phyloP scores from a whole-genome alignment of 2,329 filamentous ascomycete species.

The Colletotrichum noveboracense region DNA sequence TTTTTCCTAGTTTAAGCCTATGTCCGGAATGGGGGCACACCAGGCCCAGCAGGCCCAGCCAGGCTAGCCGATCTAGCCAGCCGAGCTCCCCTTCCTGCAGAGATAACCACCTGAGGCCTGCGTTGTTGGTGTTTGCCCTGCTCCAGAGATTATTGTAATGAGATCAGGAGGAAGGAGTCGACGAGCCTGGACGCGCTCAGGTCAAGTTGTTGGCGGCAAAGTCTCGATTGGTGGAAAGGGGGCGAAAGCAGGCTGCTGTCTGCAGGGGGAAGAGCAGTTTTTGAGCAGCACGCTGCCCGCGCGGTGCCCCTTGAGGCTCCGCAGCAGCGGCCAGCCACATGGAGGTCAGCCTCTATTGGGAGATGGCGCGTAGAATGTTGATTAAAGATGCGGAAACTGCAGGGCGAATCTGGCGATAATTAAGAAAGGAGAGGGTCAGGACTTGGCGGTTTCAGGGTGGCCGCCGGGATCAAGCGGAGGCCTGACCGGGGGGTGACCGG shows the following conservation, averaged over 20 bases:
- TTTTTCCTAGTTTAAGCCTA: background rate
- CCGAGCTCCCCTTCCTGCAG: background rate
- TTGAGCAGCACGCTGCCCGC: background rate
- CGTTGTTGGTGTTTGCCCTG: constrained; percentile 1
- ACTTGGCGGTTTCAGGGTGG: constrained; percentile 21
- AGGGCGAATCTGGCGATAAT: constrained; percentile 14
- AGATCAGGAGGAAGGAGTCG: background rate
- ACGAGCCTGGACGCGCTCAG: background rate
- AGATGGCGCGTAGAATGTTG: constrained; percentile 15
- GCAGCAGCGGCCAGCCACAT: background rate
- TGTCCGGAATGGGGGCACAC: background rate
- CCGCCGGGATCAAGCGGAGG: constrained; percentile 8
- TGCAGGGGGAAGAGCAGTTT: background rate
- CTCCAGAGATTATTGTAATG: background rate
- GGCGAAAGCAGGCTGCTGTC: background rate
- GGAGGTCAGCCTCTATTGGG: constrained; percentile 9
- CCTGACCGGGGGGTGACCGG: background rate
- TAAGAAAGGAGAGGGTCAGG: constrained; percentile 18
- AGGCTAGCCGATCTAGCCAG: background rate
- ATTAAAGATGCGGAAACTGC: constrained; percentile 7
- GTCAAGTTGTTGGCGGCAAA: constrained; percentile 1
- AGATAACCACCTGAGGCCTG: constrained; percentile 1
- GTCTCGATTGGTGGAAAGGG: constrained; percentile 14
- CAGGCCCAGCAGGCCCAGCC: background rate
- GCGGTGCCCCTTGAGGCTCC: background rate